These are phyloP conservation scores for Aspergillus sclerotioniger DNA, from an alignment of 495 filamentous ascomycete genomes.

Conservation along the genomic window DNA sequence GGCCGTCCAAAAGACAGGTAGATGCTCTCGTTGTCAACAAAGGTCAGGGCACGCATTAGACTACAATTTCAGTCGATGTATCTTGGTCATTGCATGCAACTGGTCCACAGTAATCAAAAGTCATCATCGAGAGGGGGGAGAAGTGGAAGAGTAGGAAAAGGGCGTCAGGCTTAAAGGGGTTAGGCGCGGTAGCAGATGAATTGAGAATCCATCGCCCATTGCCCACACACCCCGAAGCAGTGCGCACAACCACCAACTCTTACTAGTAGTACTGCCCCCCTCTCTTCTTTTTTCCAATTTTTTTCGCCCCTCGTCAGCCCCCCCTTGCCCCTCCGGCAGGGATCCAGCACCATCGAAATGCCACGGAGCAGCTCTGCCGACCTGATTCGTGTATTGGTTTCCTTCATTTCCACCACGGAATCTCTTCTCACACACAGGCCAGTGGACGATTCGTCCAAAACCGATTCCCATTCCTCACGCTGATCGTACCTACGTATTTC, in stretches of 20 bases:
- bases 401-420: conserved; percentile 27
- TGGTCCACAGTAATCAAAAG: not conserved
- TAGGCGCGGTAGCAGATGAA: conserved; percentile 1
- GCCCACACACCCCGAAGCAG: conserved; percentile 14
- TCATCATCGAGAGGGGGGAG: not conserved
- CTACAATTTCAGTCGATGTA: conserved; percentile 5
- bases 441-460: conserved; percentile 3
- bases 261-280: too few species aligned
- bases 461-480: conserved; percentile 11
- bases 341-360: conserved; percentile 19
- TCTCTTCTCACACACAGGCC: conserved; percentile 11
- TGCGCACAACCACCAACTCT: too few species aligned
- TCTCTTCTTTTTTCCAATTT: conserved; percentile 3
- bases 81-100: conserved; percentile 5
- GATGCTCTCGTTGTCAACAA: not conserved
- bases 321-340: conserved; percentile 29
- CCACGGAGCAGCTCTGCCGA: conserved; percentile 17
- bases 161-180: not conserved
- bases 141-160: not conserved
- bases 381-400: conserved; percentile 23
- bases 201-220: conserved; percentile 9
- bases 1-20: conserved; percentile 9
- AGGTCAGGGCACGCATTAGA: not conserved
- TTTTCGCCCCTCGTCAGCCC: conserved; percentile 25
- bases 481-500: not conserved